phyloP scores from a whole-genome alignment of 139 green algal genomes.

The Tetradesmus lagerheimii region DNA sequence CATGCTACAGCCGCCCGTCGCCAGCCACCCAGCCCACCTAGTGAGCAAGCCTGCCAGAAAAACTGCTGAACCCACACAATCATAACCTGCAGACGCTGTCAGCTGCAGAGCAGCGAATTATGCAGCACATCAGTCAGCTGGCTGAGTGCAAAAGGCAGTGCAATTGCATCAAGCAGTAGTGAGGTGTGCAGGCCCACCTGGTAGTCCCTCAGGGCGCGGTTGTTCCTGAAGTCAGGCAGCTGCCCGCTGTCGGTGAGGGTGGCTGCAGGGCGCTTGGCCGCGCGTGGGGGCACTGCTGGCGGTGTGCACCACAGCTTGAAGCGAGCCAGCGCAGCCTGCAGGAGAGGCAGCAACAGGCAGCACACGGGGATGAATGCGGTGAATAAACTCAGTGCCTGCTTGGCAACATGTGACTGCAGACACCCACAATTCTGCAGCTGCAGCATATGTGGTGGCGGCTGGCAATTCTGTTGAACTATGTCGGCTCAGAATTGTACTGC shows the following conservation, averaged over 20 bases:
- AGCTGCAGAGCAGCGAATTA: background rate
- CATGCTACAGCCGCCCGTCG: background rate
- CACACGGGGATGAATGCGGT: background rate
- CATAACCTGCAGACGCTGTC: background rate
- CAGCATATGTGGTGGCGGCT: background rate
- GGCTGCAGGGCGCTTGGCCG: background rate
- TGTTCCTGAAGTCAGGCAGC: conserved; percentile 81
- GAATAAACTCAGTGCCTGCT: no score
- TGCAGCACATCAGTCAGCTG: background rate
- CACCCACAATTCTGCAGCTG: background rate
- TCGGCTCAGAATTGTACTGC: no score
- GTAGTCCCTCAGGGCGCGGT: conserved; percentile 85
- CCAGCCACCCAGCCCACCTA: background rate
- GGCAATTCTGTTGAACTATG: background rate
- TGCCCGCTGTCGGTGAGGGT: background rate
- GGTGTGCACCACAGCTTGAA: conserved; percentile 38
- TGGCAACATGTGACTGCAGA: background rate
- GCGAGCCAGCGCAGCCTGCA: conserved; percentile 53
- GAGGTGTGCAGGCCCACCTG: conserved; percentile 60
- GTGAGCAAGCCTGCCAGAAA: background rate
- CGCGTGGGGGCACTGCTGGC: background rate
- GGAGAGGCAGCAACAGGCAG: background rate
- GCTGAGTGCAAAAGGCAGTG: background rate
- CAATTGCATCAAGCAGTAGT: background rate
- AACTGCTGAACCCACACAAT: background rate